Evolutionary conservation across 495 filamentous ascomycete species (phyloP), one percentile per base, ranked within the genome.

Genomic region (Aspergillus haitiensis): DNA sequence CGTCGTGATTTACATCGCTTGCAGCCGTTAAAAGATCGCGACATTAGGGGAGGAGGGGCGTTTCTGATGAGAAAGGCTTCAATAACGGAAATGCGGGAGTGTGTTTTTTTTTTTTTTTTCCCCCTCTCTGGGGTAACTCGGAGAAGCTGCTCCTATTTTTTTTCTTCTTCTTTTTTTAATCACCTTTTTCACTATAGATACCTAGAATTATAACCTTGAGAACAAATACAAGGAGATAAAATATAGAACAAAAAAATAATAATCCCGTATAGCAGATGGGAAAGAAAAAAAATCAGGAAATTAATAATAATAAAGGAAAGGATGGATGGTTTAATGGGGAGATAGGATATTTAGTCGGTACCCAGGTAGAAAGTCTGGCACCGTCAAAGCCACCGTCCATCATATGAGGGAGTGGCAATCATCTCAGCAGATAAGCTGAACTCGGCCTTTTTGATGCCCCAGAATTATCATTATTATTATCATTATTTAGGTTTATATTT

Each of bases 1-100:
- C 75, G 73, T n/a, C 75, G 70, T 39, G 73, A 64, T 64, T 77
- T 77, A 75, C 75, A 77, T 73, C 75, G 72, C 63, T 74, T 75
- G 68, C 75, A 77, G 2, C 75, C 75, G 51, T 40, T 78, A 49
- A 79, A 78, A 7, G 76, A 79, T 63, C 76, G 74, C 67, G 76
- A 78, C 76, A 79, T 79, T 68, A 52, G 65, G 66, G 64, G 56
- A 67, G 42, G 52, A 46, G 32, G 27, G 21, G 58, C 37, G 34
- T 42, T 16, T 48, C 45, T 21, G 48, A 33, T 7, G 15, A 49
- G 52, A 16, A 34, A 45, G 48, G 18, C 16, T 47, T 6, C 9
- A 12, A 35, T 34, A 18, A 40, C 16, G 35, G 49, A 21, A 47
- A 32, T 52, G 58, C 27, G 49, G 33, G 46, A 52, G 50, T 34